Base-by-base conservation (phyloP, 1,139 yeast genomes). In the Suhomyces wounanorum region DNA sequence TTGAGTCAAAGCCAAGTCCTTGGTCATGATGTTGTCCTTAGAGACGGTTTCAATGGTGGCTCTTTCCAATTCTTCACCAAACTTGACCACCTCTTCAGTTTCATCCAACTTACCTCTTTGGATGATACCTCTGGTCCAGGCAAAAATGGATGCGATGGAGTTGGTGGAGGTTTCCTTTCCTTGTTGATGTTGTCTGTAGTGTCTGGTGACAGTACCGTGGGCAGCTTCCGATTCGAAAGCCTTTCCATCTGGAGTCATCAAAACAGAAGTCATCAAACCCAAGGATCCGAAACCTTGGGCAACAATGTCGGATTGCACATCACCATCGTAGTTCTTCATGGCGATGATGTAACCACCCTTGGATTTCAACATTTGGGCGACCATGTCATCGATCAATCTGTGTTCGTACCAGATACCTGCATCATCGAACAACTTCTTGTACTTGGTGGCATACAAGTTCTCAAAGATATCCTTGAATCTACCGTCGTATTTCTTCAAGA, bases 271-370 rank as follows among this genome's bases (percentile, higher is more conserved):
- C 95, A 87, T 87, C 59, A 87, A 77, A 49, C 95, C 95, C 54
- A 87, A 74, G 8, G 94, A 87, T 26, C 95, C 95, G 60, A 87
- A 87, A 43, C 95, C 95, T 72, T 87, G 95, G 16, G 95, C 95
- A 50, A 87, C 92, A 60, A 87, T 86, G 67, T 87, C 95, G 8
- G 89, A 84, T 70, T 87, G 90, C 50, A 87, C 95, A 69, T 87
- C 95, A 70, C 95, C 95, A 67, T 87, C 95, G 65, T 87, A 87
- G 70, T 87, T 87, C 72, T 87, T 87, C 80, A 87, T 78, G 45
- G 95, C 95, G 78, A 87, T 85, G 59, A 87, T 83, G 65, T 82
- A 87, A 10, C 95, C 95, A 67, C 95, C 95, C 65, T 83, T 85
- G 26, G 92, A 86, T 68, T 87, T 87, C 66, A 87, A 73, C 95